These are phyloP conservation scores for Cucurbita ficifolia DNA, from an alignment of 306 rosid genomes.

Conservation along the genomic window DNA sequence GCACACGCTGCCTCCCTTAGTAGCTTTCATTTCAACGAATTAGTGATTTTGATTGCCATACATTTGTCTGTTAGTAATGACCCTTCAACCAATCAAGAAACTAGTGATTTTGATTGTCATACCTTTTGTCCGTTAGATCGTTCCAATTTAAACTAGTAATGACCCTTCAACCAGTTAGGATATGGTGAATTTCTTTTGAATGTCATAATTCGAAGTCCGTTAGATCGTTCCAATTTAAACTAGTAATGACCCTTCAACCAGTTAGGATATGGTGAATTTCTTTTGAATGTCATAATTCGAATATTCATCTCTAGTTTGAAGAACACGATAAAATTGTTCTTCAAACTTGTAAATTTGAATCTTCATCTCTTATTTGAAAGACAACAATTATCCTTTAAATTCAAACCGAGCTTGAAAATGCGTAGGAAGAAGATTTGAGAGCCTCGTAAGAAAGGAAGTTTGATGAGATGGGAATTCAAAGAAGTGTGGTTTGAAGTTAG, in stretches of 20 bases:
- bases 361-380: not conserved
- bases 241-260: not conserved
- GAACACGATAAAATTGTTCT: no score
- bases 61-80: not conserved
- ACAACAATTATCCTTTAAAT: not conserved
- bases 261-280: not conserved
- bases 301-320: no score
- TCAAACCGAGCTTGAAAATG: no score
- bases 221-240: no score
- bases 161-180: not conserved
- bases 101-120: not conserved
- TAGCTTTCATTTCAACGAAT: not conserved
- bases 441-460: not conserved
- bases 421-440: no score
- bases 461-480: constrained; percentile 22
- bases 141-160: not conserved
- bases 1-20: not conserved
- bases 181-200: not conserved
- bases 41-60: not conserved
- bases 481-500: not conserved
- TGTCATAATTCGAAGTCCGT: no score
- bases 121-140: no score
- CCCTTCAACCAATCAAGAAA: not conserved
- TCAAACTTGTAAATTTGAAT: no score
- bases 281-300: not conserved